Evolutionary conservation across 345 rosid species (phyloP).

Genomic region (Combretum micranthum): DNA sequence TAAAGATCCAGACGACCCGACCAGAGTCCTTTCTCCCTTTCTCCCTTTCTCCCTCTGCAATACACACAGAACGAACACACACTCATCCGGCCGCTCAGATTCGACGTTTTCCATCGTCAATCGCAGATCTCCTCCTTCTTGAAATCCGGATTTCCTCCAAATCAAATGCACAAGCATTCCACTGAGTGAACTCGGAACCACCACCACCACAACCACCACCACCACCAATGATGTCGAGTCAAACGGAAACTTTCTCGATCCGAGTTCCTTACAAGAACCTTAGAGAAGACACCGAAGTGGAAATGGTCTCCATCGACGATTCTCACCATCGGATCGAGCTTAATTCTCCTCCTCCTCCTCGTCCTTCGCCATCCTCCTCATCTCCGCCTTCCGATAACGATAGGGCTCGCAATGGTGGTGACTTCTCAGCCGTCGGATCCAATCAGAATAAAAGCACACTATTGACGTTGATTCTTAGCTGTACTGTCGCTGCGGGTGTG

Average conservation of each 20-base stretch:
- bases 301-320: slow-evolving; percentile 42
- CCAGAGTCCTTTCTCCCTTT: too few relatives aligned
- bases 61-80: too few relatives aligned
- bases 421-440: slow-evolving; percentile 19
- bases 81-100: too few relatives aligned
- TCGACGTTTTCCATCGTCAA: too few relatives aligned
- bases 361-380: slow-evolving; percentile 18
- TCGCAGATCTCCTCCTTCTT: too few relatives aligned
- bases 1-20: too few relatives aligned
- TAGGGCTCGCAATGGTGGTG: slow-evolving; percentile 13
- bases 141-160: too few relatives aligned
- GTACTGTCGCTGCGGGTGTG: slow-evolving; percentile 92
- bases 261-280: slow-evolving; percentile 69
- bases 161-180: too few relatives aligned
- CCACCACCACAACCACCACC: too few relatives aligned
- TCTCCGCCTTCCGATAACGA: too few relatives aligned
- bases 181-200: too few relatives aligned
- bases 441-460: slow-evolving; percentile 34
- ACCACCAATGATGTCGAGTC: slow-evolving; percentile 21
- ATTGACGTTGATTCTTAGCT: slow-evolving; percentile 58
- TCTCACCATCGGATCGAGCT: slow-evolving; percentile 23
- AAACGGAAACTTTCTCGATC: slow-evolving; percentile 30
- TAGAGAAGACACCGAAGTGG: slow-evolving; percentile 61
- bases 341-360: slow-evolving; percentile 22
- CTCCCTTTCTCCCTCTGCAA: too few relatives aligned